Base-by-base conservation (phyloP, 2,329 filamentous ascomycete genomes). In the Alternaria novae-zelandiae region DNA sequence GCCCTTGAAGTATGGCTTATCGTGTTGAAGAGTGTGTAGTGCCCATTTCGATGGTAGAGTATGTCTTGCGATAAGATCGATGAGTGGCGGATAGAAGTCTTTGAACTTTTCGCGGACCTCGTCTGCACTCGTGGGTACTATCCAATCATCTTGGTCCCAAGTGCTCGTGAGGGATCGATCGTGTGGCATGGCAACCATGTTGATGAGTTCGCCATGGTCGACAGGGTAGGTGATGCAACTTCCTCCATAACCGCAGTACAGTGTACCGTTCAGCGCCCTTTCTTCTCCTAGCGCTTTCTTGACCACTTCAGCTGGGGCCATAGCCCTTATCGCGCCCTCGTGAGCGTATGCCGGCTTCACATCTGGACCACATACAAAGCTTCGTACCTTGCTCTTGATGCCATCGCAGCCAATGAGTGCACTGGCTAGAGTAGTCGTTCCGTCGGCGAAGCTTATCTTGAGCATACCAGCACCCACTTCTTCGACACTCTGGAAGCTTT, bases 161-260 rank as follows among this genome's bases (percentile, higher is more conserved):
- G 25, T 28, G 43, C 53, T 55, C 13, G 61, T 43, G 13, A 61
- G 28, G 7, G 21, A 50, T 30, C 41, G 44, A 17, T 70, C 70
- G 26, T 67, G 62, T 5, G 57, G 57, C 9, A 70, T 54, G 36
- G 68, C 66, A 23, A 77, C 73, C 81, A 76, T 68, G 65, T 90
- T 90, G 72, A 89, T 82, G 12, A 84, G 82, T 11, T 82, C 78
- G n/a, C 84, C 85, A 21, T 83, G 78, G 15, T 85, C 84, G 5
- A 91, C 86, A 0, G 88, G 86, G 70, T 90, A 91, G 0, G 85
- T 88, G 32, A 90, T 80, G 8, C 86, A 69, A 71, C 91, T 88
- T 0, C 84, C 87, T 60, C 82, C 78, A 0, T 83, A 84, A 0
- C 87, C 88, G 57, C 86, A 83, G 72, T 87, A 87, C 80, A 89